Evolutionary conservation across 2,329 filamentous ascomycete genomes (phyloP).

Genomic region (Fusarium sterilihyphosum): DNA sequence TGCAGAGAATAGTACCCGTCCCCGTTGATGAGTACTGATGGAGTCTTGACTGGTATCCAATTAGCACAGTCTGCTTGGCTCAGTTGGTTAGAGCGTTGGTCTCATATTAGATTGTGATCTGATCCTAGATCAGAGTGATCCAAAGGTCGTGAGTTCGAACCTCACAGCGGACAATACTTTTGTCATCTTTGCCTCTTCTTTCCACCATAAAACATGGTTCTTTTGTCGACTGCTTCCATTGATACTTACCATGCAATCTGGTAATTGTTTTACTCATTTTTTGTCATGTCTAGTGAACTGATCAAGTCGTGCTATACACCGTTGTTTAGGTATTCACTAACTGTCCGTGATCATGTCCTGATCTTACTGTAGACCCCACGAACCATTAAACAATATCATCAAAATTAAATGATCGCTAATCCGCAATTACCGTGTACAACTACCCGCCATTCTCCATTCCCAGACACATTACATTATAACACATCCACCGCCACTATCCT

Average conservation of each 20-base stretch:
- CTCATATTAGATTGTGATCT: slow-evolving; percentile 24
- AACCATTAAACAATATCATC: not conserved
- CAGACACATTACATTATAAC: slow-evolving; percentile 10
- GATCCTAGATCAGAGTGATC: slow-evolving; percentile 19
- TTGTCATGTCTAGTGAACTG: accelerated
- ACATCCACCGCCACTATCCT: slow-evolving; percentile 1
- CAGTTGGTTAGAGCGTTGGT: slow-evolving; percentile 32
- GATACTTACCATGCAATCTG: too few relatives aligned
- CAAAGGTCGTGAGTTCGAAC: slow-evolving; percentile 38
- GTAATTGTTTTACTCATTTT: not conserved
- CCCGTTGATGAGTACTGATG: accelerated
- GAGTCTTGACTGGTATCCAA: accelerated
- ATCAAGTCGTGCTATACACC: not conserved
- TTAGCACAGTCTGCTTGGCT: slow-evolving; percentile 17
- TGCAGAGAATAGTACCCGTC: accelerated
- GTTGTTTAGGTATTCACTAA: not conserved
- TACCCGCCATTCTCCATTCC: accelerated
- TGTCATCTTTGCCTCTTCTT: not conserved
- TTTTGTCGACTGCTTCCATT: not conserved
- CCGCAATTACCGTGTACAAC: not conserved
- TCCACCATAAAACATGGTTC: not conserved
- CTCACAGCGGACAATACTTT: slow-evolving; percentile 25
- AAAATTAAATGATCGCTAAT: not conserved
- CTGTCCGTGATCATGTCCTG: not conserved
- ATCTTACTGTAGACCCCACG: too few relatives aligned